phyloP scores from a whole-genome alignment of 169 alveolate species.

The Besnoitia besnoiti region DNA sequence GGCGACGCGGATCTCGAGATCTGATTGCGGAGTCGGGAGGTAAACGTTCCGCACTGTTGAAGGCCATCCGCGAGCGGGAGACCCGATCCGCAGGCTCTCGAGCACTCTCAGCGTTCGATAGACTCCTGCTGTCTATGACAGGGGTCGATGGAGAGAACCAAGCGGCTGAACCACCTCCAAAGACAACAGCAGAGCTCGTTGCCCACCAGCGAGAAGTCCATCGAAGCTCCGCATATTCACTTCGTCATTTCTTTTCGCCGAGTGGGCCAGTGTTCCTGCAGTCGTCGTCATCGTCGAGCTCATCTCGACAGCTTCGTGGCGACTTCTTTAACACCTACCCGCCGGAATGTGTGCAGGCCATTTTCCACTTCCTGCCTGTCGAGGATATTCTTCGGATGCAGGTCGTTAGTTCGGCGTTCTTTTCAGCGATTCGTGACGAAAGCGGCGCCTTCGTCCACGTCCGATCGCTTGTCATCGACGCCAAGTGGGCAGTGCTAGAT shows the following conservation, averaged over 20 bases:
- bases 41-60: not conserved
- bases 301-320: not conserved
- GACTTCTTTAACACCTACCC: constrained; percentile 36
- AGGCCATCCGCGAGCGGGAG: not conserved
- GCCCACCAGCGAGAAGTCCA: not conserved
- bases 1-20: not conserved
- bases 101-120: not conserved
- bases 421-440: not conserved
- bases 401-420: constrained; percentile 38
- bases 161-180: not conserved
- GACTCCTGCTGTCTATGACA: not conserved
- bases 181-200: not conserved
- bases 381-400: constrained; percentile 51
- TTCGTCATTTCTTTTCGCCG: not conserved
- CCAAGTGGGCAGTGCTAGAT: constrained; percentile 40
- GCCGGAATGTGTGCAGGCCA: not conserved
- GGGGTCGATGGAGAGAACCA: not conserved
- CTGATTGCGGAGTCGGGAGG: not conserved
- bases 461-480: constrained; percentile 6
- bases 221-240: not conserved
- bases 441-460: constrained; percentile 23
- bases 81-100: not conserved
- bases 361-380: constrained; percentile 22
- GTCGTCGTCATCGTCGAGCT: not conserved
- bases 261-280: not conserved